Percentiles rank a stretch among this genome's conserved stretches.
Evolutionary conservation across 1,139 yeast species (phyloP).

Genomic region (Candida sp.): DNA sequence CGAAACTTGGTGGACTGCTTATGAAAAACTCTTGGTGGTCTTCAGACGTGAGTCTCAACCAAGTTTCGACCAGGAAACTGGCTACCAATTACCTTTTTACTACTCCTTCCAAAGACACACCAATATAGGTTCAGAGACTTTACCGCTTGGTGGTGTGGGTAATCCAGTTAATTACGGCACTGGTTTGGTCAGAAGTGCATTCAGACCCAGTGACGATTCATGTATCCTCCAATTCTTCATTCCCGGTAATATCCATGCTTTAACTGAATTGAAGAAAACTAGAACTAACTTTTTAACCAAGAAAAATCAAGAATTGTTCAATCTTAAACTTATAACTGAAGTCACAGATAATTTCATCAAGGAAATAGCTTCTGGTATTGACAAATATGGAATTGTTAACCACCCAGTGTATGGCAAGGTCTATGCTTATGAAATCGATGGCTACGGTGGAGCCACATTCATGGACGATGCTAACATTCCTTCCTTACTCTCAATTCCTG

Average conservation of each 20-base stretch:
- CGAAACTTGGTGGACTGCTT: conserved; percentile 58
- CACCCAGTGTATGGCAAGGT: conserved; percentile 75
- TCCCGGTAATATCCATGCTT: conserved; percentile 82
- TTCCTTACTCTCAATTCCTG: conserved; percentile 77
- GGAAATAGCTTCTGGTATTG: conserved; percentile 53
- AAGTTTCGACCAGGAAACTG: conserved; percentile 56
- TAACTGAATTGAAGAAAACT: conserved; percentile 54
- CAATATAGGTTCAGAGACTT: conserved; percentile 75
- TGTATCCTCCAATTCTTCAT: conserved; percentile 75
- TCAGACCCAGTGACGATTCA: conserved; percentile 90
- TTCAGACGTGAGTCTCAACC: conserved; percentile 61
- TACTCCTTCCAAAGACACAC: conserved; percentile 76
- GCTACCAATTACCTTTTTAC: conserved; percentile 45
- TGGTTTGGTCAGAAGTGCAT: conserved; percentile 79
- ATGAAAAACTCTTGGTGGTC: conserved; percentile 49
- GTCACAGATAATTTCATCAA: conserved; percentile 33
- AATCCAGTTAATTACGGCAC: conserved; percentile 75
- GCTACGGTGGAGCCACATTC: conserved; percentile 67
- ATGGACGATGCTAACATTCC: conserved; percentile 96
- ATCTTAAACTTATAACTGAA: conserved; percentile 10
- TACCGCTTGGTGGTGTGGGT: conserved; percentile 75
- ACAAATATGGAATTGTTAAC: conserved; percentile 57
- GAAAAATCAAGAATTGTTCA: conserved; percentile 8
- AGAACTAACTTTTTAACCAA: conserved; percentile 16
- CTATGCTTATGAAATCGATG: conserved; percentile 87